Conservation (phyloP, 257 asterid species). For the Cordia subcordata region DNA sequence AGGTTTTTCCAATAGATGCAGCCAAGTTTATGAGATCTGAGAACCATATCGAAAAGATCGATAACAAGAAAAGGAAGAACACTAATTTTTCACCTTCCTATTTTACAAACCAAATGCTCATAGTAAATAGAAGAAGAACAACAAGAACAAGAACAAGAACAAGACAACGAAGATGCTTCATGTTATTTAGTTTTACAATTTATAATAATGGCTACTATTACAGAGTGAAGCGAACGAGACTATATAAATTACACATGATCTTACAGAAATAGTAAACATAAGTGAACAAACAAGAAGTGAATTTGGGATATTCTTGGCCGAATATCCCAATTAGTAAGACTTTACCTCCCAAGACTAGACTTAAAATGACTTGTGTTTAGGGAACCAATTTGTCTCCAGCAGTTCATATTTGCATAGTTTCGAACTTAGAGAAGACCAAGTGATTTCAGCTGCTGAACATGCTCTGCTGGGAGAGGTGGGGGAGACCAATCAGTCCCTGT, state of each 20-base stretch:
- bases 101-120: no score
- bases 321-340: neutral
- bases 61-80: no score
- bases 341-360: neutral
- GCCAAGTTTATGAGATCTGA: no score
- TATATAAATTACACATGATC: constrained; percentile 7
- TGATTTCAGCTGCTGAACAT: constrained; percentile 80
- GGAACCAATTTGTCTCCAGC: neutral
- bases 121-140: no score
- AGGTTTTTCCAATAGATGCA: no score
- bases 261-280: constrained; percentile 27
- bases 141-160: no score
- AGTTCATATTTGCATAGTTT: neutral
- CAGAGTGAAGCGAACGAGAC: neutral
- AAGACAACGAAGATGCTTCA: no score
- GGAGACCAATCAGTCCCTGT: constrained; percentile 82
- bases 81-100: no score
- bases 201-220: no score
- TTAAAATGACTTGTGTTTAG: no score
- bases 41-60: no score
- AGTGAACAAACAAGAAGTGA: constrained; percentile 12
- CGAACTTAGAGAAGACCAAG: constrained; percentile 72
- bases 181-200: no score
- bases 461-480: constrained; percentile 79
- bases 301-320: constrained; percentile 1